These are phyloP conservation scores for Aspergillus hancockii DNA, from an alignment of 495 filamentous ascomycete genomes.

Conservation along the genomic window DNA sequence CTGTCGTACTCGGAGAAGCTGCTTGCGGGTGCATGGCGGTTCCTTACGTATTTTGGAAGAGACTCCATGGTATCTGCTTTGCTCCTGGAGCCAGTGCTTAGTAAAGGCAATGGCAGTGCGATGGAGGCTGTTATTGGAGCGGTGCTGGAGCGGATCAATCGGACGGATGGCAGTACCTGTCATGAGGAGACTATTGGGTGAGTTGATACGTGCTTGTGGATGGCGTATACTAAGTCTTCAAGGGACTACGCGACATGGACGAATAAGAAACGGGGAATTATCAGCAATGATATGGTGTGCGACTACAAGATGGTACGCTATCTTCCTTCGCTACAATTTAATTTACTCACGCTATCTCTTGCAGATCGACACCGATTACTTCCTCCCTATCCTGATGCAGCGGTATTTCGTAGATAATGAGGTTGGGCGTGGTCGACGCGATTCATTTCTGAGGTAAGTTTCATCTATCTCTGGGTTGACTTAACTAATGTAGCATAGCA, in stretches of 20 bases:
- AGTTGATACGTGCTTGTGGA: background rate
- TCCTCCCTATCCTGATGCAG: background rate
- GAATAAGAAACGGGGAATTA: background rate
- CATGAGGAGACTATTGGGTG: background rate
- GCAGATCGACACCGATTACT: background rate
- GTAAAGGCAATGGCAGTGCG: background rate
- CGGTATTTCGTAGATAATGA: background rate
- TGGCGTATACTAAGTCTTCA: background rate
- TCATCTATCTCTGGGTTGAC: background rate
- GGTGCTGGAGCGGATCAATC: background rate
- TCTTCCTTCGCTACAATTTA: background rate
- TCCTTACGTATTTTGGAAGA: background rate
- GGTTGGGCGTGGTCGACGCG: background rate
- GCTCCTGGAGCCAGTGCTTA: background rate
- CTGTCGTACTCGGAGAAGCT: background rate
- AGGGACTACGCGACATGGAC: background rate
- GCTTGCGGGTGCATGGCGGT: background rate
- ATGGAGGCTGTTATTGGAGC: background rate
- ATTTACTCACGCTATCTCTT: background rate
- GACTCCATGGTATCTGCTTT: background rate
- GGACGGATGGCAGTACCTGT: background rate
- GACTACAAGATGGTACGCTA: background rate
- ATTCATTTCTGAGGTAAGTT: background rate
- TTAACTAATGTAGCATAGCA: background rate
- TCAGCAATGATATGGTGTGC: background rate